Evolutionary conservation across 768 basidiomycete genomes (phyloP).

Genomic region (Suillus decipiens): DNA sequence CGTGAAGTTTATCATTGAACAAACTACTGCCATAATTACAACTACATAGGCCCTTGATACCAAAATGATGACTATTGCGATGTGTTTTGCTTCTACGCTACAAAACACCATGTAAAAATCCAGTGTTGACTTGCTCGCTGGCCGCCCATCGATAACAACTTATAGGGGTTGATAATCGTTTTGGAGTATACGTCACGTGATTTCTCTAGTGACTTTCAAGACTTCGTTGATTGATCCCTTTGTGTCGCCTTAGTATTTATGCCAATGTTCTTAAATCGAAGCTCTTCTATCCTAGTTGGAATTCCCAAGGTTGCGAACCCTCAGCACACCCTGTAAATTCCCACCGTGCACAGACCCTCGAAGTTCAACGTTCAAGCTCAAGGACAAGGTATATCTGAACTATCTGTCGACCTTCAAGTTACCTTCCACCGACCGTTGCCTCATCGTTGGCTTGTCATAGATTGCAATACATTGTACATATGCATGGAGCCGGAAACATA

Average conservation of each 20-base stretch:
- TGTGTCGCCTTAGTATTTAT: conserved; percentile 2
- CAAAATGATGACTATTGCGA: not conserved
- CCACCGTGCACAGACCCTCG: not conserved
- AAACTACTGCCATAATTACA: not conserved
- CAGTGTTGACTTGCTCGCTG: not conserved
- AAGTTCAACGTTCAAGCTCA: not conserved
- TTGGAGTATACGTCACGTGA: not conserved
- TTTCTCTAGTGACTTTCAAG: not conserved
- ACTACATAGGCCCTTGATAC: not conserved
- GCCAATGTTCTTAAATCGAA: not conserved
- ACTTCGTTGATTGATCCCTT: conserved; percentile 2
- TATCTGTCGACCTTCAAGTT: not conserved
- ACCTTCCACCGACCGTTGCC: not conserved
- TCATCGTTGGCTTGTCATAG: not conserved
- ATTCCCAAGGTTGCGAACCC: not conserved
- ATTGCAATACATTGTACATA: not conserved
- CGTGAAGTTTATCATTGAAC: not conserved
- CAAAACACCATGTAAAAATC: not conserved
- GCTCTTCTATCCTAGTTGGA: not conserved
- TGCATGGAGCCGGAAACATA: conserved; percentile 7
- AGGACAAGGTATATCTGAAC: not conserved
- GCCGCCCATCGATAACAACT: not conserved
- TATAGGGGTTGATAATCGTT: not conserved
- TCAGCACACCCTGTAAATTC: not conserved
- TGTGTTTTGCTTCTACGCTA: not conserved